Evolutionary conservation across 257 asterid species (phyloP).

Genomic region (Jacaranda mimosifolia): DNA sequence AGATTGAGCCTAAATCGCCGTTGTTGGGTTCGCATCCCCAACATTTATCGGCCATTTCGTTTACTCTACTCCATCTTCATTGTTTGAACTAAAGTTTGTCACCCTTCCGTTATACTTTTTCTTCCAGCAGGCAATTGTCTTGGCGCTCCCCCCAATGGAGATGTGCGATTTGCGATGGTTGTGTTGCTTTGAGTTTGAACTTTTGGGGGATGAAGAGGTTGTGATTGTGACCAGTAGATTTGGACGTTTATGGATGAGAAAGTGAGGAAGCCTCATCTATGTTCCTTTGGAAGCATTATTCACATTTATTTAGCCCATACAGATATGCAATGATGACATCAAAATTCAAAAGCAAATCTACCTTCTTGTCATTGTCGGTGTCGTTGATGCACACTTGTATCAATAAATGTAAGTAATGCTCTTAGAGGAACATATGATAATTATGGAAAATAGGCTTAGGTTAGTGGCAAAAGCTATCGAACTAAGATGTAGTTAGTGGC

Average conservation of each 20-base stretch:
- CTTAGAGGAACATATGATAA: not conserved
- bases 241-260: not conserved
- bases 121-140: not conserved
- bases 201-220: not conserved
- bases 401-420: not conserved
- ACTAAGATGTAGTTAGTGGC: no score
- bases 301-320: not conserved
- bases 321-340: not conserved
- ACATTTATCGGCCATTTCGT: not conserved
- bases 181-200: not conserved
- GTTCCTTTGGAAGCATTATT: not conserved
- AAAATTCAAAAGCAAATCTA: not conserved
- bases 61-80: not conserved
- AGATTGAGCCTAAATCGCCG: not conserved
- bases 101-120: not conserved
- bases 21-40: not conserved
- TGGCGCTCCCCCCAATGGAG: not conserved
- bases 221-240: not conserved
- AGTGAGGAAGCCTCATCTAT: not conserved
- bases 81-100: not conserved
- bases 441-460: not conserved
- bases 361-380: not conserved
- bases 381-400: not conserved
- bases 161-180: not conserved
- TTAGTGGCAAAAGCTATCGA: not conserved